These are phyloP conservation scores for Lindgomyces ingoldianus DNA, from an alignment of 495 filamentous ascomycete species.

Conservation along the genomic window DNA sequence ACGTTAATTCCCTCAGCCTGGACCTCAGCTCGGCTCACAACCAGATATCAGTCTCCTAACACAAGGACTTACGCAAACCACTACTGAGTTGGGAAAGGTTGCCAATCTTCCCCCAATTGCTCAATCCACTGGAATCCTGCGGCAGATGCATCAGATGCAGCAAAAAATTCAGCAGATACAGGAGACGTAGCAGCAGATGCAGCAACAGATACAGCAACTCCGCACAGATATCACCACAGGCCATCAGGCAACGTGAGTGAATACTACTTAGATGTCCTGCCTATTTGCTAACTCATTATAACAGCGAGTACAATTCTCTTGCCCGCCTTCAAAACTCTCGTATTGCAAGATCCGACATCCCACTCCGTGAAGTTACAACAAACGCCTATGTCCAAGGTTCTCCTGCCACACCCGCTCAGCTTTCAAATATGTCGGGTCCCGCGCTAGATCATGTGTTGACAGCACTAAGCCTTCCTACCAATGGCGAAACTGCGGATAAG, in stretches of 20 bases:
- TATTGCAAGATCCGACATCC: neutral
- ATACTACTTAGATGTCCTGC: slow-evolving; percentile 13
- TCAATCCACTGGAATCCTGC: neutral
- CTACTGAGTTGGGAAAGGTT: neutral
- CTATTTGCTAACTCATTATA: slow-evolving; percentile 13
- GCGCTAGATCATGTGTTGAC: neutral
- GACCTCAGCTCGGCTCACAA: too few relatives aligned
- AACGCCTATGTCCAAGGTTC: slow-evolving; percentile 1
- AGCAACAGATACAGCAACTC: too few relatives aligned
- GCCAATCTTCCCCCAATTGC: slow-evolving; percentile 1
- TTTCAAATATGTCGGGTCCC: slow-evolving; percentile 1
- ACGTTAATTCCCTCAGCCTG: too few relatives aligned
- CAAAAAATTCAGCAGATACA: slow-evolving; percentile 2
- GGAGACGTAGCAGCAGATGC: too few relatives aligned
- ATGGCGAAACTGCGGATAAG: neutral
- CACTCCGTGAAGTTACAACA: slow-evolving; percentile 11
- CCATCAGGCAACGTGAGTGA: slow-evolving; percentile 6
- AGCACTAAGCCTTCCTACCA: slow-evolving; percentile 4
- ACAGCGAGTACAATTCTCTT: slow-evolving; percentile 23
- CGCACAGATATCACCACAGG: neutral
- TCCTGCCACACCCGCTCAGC: slow-evolving; percentile 11
- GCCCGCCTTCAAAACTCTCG: slow-evolving; percentile 11
- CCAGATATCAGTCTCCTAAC: neutral
- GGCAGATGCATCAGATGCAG: too few relatives aligned
- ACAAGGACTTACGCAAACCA: too few relatives aligned